Evolutionary conservation across 352 stramenopile species (phyloP), one percentile per base, ranked within the genome.

Genomic region (Globisporangium abappressorium): DNA sequence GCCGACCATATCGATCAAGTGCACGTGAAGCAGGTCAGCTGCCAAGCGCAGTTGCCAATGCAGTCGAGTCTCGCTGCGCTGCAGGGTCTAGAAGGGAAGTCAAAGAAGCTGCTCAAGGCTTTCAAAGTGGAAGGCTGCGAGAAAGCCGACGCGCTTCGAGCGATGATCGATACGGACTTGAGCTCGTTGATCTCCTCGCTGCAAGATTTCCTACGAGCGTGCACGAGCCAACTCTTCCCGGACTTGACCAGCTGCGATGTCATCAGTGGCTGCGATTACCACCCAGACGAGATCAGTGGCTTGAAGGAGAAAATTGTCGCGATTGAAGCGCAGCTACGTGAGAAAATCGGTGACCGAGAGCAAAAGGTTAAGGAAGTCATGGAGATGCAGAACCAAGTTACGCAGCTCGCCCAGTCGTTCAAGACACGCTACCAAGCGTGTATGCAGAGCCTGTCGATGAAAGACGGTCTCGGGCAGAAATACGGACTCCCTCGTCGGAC

Each of bases 391-490:
- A 43, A 41, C 8, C 30, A 70, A n/a, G 56, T 88, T 0, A 18
- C 84, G n/a, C 69, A 65, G 12, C 66, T 75, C 24, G 79, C 68
- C 22, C 60, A 81, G 33, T 54, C 70, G 5, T 97, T 97, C 76
- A 88, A 94, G 61, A 56, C 65, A 8, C 77, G 87, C 22, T 89
- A 91, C 69, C 82, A 94, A 34, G 30, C 56, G n/a, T 95, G 82
- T 57, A 67, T 92, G 22, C 89, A 95, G 64, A 86, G 69, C 43
- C 69, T 98, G 54, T 93, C 85, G 18, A 92, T 98, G 75, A 87
- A 89, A 59, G 89, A 97, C 68, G 91, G 92, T 0, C 74, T 98
- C 0, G 91, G 91, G 0, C 89, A 92, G 70, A 97, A 95, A 72
- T 98, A 94, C 43, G 90, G 92, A 15, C 71, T 93, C 26, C 92